These are phyloP conservation scores for Nitzschia putrida DNA, from an alignment of 108 stramenopile genomes.

Conservation along the genomic window DNA sequence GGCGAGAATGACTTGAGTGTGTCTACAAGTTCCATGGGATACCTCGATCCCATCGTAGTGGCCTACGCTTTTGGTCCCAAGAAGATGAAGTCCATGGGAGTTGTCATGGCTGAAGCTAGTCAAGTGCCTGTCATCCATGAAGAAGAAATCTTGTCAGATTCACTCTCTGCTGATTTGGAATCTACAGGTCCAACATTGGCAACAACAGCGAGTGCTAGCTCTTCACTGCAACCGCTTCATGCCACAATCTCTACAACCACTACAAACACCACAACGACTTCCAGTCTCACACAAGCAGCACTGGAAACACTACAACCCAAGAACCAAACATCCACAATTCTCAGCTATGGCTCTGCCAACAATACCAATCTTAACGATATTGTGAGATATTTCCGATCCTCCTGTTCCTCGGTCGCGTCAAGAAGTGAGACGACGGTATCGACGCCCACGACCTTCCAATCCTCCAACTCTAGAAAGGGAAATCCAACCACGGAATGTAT, in stretches of 20 bases:
- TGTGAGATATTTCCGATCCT: constrained; percentile 51
- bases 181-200: constrained; percentile 11
- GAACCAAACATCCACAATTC: constrained; percentile 20
- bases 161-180: background rate
- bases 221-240: background rate
- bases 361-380: constrained; percentile 42
- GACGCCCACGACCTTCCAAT: constrained; percentile 21
- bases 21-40: background rate
- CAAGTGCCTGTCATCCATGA: constrained; percentile 41
- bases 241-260: background rate
- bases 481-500: background rate
- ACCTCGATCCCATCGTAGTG: constrained; percentile 64
- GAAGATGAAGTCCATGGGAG: constrained; percentile 89
- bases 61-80: constrained; percentile 87
- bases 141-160: constrained; percentile 1
- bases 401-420: constrained; percentile 43
- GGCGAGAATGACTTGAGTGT: background rate
- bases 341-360: constrained; percentile 23
- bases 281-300: constrained; percentile 24
- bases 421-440: constrained; percentile 33
- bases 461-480: background rate
- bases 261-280: background rate
- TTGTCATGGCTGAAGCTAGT: constrained; percentile 84
- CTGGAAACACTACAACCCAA: constrained; percentile 9
- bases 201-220: background rate